These are phyloP conservation scores for Suillus subalutaceus DNA, from an alignment of 768 basidiomycete genomes.

Conservation along the genomic window DNA sequence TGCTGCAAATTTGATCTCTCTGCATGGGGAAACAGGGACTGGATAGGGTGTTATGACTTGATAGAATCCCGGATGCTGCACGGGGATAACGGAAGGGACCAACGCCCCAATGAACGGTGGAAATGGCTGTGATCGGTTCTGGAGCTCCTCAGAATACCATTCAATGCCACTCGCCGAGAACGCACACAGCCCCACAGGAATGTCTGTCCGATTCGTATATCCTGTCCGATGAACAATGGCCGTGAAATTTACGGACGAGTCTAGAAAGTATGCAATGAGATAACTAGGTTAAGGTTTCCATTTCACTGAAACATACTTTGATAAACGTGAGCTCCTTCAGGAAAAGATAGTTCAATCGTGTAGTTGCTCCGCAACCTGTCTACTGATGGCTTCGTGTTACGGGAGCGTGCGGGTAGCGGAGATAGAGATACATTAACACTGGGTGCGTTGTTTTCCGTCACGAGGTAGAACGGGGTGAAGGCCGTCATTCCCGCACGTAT, in stretches of 20 bases:
- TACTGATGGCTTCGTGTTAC: background rate
- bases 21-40: background rate
- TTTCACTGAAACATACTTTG: background rate
- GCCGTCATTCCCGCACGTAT: slow-evolving; percentile 12
- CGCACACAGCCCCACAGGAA: background rate
- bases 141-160: background rate
- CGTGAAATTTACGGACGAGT: slow-evolving; percentile 1
- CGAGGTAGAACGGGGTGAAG: slow-evolving; percentile 3
- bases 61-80: background rate
- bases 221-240: slow-evolving; percentile 9
- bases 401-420: background rate
- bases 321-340: background rate
- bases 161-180: no score
- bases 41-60: background rate
- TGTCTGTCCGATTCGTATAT: slow-evolving; percentile 12
- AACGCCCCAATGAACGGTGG: background rate
- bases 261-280: background rate
- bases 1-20: slow-evolving; percentile 14
- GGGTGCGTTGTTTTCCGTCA: background rate
- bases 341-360: slow-evolving; percentile 8
- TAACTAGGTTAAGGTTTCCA: background rate
- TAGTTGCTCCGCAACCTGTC: slow-evolving; percentile 13
- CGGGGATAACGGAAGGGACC: background rate
- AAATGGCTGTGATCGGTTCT: background rate
- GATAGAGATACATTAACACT: background rate